These are phyloP conservation scores for Trichoderma endophyticum DNA, from an alignment of 2,329 filamentous ascomycete genomes.

Conservation along the genomic window DNA sequence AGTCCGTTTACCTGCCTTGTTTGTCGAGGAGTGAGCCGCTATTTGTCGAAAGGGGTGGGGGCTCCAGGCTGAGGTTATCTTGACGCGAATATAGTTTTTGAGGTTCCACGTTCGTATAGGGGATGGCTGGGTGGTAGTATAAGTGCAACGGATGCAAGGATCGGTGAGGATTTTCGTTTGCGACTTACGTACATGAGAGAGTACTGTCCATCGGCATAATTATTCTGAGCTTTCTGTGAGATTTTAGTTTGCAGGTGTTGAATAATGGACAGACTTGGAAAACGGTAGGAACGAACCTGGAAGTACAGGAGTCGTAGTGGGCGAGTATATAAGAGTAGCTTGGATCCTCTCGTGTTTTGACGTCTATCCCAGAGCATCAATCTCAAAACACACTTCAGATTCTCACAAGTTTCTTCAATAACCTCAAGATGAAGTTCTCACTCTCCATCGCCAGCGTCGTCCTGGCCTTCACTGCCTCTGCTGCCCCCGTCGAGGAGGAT, in stretches of 20 bases:
- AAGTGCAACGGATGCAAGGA: neutral
- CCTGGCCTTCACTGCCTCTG: conserved; percentile 16
- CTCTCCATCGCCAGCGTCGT: neutral
- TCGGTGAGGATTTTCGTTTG: neutral
- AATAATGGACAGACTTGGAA: neutral
- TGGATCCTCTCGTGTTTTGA: neutral
- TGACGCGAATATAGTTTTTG: neutral
- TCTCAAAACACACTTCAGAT: neutral
- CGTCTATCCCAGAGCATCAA: neutral
- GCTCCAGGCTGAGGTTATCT: neutral
- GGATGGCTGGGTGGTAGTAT: neutral
- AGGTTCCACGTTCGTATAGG: neutral
- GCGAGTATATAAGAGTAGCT: neutral
- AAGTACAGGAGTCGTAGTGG: neutral
- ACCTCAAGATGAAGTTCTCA: conserved; percentile 16
- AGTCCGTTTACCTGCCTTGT: neutral
- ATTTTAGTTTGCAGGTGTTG: neutral
- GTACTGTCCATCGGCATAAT: neutral
- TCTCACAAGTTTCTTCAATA: neutral
- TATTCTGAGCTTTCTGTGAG: neutral
- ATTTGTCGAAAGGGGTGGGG: neutral
- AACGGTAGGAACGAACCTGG: neutral
- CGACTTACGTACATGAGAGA: neutral
- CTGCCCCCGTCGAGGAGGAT: neutral
- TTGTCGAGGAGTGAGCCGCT: neutral